Evolutionary conservation across 495 filamentous ascomycete genomes (phyloP).

Genomic region (Polyplosphaeria fusca): DNA sequence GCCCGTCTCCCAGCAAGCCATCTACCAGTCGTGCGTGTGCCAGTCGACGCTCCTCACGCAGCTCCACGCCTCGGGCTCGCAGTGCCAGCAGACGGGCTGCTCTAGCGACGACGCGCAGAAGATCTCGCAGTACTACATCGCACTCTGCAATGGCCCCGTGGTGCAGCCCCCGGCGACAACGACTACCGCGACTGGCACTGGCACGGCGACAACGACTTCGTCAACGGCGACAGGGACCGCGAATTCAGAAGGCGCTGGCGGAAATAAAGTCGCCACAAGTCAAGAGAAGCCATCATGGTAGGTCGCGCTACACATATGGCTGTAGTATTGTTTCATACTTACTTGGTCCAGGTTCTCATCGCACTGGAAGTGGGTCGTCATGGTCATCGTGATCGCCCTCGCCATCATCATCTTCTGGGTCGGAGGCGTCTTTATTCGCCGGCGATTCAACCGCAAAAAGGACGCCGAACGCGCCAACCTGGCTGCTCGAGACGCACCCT

Average conservation of each 20-base stretch:
- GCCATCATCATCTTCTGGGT: slow-evolving; percentile 35
- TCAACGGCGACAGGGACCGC: slow-evolving; percentile 25
- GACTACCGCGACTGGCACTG: slow-evolving; percentile 28
- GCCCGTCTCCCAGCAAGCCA: slow-evolving; percentile 36
- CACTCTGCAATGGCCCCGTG: slow-evolving; percentile 29
- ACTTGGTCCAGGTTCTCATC: slow-evolving; percentile 13
- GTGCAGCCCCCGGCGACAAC: slow-evolving; percentile 16
- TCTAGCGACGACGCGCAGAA: slow-evolving; percentile 32
- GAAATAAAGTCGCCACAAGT: not conserved
- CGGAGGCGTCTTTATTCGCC: slow-evolving; percentile 33
- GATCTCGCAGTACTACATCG: slow-evolving; percentile 51
- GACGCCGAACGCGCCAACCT: slow-evolving; percentile 30
- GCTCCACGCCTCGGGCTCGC: slow-evolving; percentile 45
- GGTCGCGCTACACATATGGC: not conserved
- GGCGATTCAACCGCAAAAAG: slow-evolving; percentile 33
- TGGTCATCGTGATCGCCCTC: slow-evolving; percentile 40
- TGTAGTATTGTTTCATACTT: not conserved
- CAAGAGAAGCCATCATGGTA: slow-evolving; percentile 5
- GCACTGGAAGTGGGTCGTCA: slow-evolving; percentile 40
- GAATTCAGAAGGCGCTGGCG: not conserved
- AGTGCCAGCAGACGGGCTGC: slow-evolving; percentile 42
- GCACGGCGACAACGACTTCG: slow-evolving; percentile 30
- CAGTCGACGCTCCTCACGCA: slow-evolving; percentile 45
- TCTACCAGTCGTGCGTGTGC: slow-evolving; percentile 57
- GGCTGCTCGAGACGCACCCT: slow-evolving; percentile 20